Conservation (phyloP, 2,329 filamentous ascomycete genomes). For the Sclerotinia spermophila region DNA sequence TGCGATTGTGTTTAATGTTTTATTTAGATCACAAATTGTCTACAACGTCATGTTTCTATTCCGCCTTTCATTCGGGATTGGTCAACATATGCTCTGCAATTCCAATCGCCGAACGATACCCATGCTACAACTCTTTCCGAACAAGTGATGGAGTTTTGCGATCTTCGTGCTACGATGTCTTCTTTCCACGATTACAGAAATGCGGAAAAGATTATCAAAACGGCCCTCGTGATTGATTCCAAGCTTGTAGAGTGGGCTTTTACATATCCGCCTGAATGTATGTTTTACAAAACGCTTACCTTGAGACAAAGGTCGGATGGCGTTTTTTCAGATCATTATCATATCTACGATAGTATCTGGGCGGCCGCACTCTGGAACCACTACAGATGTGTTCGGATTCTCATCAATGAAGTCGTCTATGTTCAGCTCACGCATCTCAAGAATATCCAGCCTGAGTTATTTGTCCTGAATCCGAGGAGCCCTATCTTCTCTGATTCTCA, state of each 20-base stretch:
- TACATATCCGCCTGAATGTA: constrained; percentile 20
- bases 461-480: not conserved
- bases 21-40: constrained; percentile 47
- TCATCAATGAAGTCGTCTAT: constrained; percentile 31
- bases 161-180: constrained; percentile 29
- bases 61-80: constrained; percentile 48
- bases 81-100: constrained; percentile 33
- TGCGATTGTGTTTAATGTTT: constrained; percentile 32
- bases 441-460: constrained; percentile 15
- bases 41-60: constrained; percentile 48
- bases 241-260: constrained; percentile 25
- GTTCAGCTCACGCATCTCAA: constrained; percentile 27
- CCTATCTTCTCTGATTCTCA: constrained; percentile 22
- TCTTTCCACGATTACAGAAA: constrained; percentile 30
- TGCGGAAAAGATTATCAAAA: constrained; percentile 23
- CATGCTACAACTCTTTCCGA: constrained; percentile 41
- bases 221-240: constrained; percentile 23
- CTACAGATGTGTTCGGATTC: constrained; percentile 29
- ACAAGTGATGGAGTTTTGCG: constrained; percentile 37
- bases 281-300: constrained; percentile 25
- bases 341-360: constrained; percentile 30
- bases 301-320: constrained; percentile 21
- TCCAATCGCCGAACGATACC: constrained; percentile 23
- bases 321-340: constrained; percentile 32
- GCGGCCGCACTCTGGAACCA: constrained; percentile 34